phyloP scores from a whole-genome alignment of 2,329 filamentous ascomycete species.

The Exutisphaerella laricina region DNA sequence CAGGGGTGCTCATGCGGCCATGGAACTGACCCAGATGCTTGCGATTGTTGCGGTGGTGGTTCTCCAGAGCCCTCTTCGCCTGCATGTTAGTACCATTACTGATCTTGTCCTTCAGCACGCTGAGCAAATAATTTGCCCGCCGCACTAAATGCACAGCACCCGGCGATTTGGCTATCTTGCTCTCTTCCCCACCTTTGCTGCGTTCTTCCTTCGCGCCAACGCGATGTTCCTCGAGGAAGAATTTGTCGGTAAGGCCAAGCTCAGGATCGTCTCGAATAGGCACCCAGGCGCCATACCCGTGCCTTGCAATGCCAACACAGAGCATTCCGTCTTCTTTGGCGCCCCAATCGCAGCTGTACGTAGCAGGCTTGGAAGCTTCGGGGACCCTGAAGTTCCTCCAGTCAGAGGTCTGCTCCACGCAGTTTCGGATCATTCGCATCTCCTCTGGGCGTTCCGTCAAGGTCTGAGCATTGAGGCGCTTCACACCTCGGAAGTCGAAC shows the following conservation, averaged over 20 bases:
- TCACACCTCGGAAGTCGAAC: slow-evolving; percentile 88
- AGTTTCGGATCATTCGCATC: slow-evolving; percentile 74
- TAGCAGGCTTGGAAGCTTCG: slow-evolving; percentile 85
- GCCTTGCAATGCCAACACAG: slow-evolving; percentile 82
- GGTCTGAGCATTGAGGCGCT: slow-evolving; percentile 93
- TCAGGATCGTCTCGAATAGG: slow-evolving; percentile 90
- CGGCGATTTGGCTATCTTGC: slow-evolving; percentile 74
- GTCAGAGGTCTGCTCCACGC: slow-evolving; percentile 60
- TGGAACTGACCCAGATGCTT: slow-evolving; percentile 55
- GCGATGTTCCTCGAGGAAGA: slow-evolving; percentile 96
- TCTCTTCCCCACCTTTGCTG: slow-evolving; percentile 63
- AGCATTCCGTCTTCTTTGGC: slow-evolving; percentile 95
- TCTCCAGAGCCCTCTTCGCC: slow-evolving; percentile 76
- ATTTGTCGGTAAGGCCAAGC: slow-evolving; percentile 78
- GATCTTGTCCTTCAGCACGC: slow-evolving; percentile 85
- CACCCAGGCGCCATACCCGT: slow-evolving; percentile 93
- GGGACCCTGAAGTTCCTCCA: slow-evolving; percentile 77
- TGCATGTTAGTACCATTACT: slow-evolving; percentile 58
- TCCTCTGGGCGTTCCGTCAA: slow-evolving; percentile 87
- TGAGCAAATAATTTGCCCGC: slow-evolving; percentile 88
- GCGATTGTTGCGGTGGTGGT: slow-evolving; percentile 93
- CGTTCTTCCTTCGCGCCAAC: slow-evolving; percentile 96
- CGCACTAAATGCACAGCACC: slow-evolving; percentile 97
- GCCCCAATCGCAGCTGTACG: slow-evolving; percentile 89
- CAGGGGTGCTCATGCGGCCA: slow-evolving; percentile 52